These are phyloP conservation scores for Diaporthe capsici DNA, from an alignment of 2,329 filamentous ascomycete species.

Conservation along the genomic window DNA sequence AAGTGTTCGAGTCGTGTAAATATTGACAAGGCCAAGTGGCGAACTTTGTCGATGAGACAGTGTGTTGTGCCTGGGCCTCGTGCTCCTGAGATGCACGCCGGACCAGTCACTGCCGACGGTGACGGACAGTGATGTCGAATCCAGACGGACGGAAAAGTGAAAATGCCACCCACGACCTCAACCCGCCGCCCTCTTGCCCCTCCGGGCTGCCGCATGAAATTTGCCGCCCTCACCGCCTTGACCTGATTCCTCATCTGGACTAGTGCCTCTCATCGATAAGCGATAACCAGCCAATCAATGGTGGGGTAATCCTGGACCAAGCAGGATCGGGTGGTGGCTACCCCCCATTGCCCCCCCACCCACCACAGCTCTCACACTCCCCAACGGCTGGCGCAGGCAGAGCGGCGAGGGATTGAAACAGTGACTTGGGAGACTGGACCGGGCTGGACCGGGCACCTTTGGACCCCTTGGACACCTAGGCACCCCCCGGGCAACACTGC, in stretches of 20 bases:
- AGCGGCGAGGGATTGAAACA: constrained; percentile 14
- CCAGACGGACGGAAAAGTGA: constrained; percentile 26
- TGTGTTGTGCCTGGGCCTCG: background rate
- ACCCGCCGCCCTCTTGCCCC: background rate
- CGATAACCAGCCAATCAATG: constrained; percentile 46
- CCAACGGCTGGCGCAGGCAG: background rate
- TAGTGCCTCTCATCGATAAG: constrained; percentile 42
- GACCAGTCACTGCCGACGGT: constrained; percentile 13
- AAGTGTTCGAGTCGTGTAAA: constrained; percentile 19
- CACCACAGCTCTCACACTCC: background rate
- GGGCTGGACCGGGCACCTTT: constrained; percentile 8
- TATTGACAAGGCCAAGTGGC: constrained; percentile 15
- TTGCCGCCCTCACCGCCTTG: constrained; percentile 48
- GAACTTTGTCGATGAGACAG: constrained; percentile 6
- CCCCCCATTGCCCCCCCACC: constrained; percentile 11
- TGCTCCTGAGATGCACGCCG: background rate
- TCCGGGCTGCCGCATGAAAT: constrained; percentile 44
- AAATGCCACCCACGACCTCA: background rate
- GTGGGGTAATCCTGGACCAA: constrained; percentile 46
- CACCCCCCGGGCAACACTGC: constrained; percentile 12
- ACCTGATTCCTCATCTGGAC: constrained; percentile 42
- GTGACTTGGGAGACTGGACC: constrained; percentile 5
- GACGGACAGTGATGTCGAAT: background rate
- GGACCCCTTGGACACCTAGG: constrained; percentile 6
- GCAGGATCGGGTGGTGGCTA: constrained; percentile 13